Conservation (phyloP, 2,329 filamentous ascomycete genomes). For the Ophiostoma ips region DNA sequence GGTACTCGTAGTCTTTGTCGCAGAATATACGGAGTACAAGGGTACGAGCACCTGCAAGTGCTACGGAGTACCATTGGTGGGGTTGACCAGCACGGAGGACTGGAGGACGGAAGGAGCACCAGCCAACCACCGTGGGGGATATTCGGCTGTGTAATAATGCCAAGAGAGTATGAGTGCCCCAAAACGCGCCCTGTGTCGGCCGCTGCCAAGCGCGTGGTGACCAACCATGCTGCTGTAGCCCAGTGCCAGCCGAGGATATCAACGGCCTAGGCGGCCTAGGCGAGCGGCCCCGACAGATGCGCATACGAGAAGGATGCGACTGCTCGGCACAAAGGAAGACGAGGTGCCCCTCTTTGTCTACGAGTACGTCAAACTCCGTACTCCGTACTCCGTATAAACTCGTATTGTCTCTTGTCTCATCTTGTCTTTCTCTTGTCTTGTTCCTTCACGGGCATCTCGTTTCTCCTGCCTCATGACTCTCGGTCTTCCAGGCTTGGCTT, state of each 20-base stretch:
- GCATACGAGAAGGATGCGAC: not conserved
- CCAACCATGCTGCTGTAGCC: no score
- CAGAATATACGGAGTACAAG: not conserved
- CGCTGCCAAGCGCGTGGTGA: no score
- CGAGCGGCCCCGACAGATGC: not conserved
- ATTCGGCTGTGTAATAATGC: constrained; percentile 5
- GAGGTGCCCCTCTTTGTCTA: not conserved
- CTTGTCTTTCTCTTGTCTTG: not conserved
- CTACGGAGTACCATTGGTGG: not conserved
- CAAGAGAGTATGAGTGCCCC: no score
- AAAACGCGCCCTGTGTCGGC: no score
- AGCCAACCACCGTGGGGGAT: constrained; percentile 3
- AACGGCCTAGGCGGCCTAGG: not conserved
- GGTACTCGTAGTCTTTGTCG: no score
- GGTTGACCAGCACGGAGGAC: not conserved
- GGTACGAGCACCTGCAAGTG: not conserved
- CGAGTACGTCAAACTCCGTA: no score
- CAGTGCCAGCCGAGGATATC: not conserved
- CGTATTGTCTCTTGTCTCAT: not conserved
- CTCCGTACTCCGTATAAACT: no score
- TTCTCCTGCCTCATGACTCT: not conserved
- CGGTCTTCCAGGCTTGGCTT: not conserved
- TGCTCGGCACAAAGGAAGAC: constrained; percentile 13
- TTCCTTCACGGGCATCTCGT: not conserved
- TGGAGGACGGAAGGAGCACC: not conserved